Conservation (phyloP, 345 rosid genomes). For the Gossypium longicalyx region DNA sequence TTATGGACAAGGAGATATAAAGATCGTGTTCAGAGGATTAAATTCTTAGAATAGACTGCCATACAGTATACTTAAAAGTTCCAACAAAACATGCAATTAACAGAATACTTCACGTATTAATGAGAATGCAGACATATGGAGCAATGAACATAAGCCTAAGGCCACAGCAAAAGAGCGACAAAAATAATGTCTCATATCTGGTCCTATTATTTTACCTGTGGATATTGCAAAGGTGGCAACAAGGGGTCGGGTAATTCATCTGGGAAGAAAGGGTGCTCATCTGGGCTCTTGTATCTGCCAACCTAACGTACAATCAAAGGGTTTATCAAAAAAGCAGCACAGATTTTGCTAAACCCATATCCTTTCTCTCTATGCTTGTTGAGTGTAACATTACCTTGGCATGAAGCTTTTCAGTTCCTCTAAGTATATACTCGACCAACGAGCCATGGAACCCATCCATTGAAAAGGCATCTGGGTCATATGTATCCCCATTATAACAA, state of each 20-base stretch:
- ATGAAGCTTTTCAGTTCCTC: constrained; percentile 86
- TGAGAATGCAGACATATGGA: not conserved
- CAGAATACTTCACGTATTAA: not conserved
- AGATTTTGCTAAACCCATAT: not conserved
- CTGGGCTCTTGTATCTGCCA: constrained; percentile 67
- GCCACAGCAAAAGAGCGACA: not conserved
- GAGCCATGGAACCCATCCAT: constrained; percentile 82
- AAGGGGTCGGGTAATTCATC: constrained; percentile 45
- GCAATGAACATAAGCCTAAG: not conserved
- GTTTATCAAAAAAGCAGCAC: not conserved
- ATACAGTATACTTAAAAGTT: not conserved
- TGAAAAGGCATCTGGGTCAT: constrained; percentile 63
- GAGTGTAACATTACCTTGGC: constrained; percentile 43
- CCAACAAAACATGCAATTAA: not conserved
- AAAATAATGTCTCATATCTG: not conserved
- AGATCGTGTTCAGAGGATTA: not conserved
- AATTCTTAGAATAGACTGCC: not conserved
- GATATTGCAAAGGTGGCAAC: constrained; percentile 59
- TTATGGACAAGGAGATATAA: not conserved
- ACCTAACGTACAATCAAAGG: constrained; percentile 30
- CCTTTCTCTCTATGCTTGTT: not conserved
- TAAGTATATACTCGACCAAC: constrained; percentile 73
- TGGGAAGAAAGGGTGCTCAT: constrained; percentile 72
- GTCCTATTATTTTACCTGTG: constrained; percentile 17
- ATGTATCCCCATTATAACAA: constrained; percentile 74